These are phyloP conservation scores for Aspergillus sp. DNA, from an alignment of 2,329 filamentous ascomycete genomes.

Conservation along the genomic window DNA sequence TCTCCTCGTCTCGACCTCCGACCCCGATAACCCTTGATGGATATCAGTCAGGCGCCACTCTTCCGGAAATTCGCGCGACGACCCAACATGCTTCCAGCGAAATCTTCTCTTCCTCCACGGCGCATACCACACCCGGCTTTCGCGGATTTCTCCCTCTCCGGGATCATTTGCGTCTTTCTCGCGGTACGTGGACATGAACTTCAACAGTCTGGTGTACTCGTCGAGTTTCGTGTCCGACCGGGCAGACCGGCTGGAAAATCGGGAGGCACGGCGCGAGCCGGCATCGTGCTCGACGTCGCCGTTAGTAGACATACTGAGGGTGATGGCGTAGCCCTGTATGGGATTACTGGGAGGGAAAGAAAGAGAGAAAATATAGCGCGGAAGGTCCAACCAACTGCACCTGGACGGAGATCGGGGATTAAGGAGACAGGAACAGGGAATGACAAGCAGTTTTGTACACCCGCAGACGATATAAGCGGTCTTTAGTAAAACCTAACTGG, in stretches of 20 bases:
- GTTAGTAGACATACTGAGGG: neutral
- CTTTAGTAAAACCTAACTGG: neutral
- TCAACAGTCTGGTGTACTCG: neutral
- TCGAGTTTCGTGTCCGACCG: neutral
- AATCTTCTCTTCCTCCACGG: neutral
- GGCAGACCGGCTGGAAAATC: neutral
- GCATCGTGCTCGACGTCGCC: neutral
- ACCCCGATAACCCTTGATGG: neutral
- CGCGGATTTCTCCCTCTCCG: constrained; percentile 1
- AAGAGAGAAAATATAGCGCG: neutral
- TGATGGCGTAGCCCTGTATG: neutral
- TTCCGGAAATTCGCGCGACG: neutral
- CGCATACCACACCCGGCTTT: neutral
- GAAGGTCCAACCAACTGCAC: neutral
- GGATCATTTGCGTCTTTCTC: neutral
- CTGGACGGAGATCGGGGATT: neutral
- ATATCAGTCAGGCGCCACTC: neutral
- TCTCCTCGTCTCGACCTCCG: neutral
- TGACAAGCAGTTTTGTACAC: neutral
- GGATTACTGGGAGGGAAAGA: neutral
- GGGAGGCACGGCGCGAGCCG: neutral
- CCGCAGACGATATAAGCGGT: no score
- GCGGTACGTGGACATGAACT: constrained; percentile 5
- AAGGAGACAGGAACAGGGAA: neutral
- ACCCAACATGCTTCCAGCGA: neutral